Base-by-base conservation (phyloP, 345 rosid species). In the Lenwebbia sp. region DNA sequence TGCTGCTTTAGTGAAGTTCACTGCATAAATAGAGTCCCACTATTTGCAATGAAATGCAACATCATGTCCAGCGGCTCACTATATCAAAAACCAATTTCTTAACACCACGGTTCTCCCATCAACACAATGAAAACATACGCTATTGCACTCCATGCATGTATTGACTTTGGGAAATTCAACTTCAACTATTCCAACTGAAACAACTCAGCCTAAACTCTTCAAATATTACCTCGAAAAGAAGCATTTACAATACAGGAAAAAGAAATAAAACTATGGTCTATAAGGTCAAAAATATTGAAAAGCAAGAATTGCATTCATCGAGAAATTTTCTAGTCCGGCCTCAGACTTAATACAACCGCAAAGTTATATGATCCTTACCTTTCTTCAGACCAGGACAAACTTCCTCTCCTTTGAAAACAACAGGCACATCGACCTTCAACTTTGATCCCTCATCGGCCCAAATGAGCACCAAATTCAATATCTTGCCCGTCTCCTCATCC, bases 361-460 rank as follows among this genome's bases (percentile, higher is more conserved):
- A 70, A 70, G 41, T 37, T 19, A 70, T 33, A 70, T 19, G 13
- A 33, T 65, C 44, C 47, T 70, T 70, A 96, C 99, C 99, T 95
- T 97, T 97, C 89, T 88, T 91, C 51, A 96, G 87, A 89, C 98
- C 99, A 28, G 92, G 96, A 55, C 94, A 93, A 85, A 87, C 83
- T 41, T 95, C 98, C 83, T 92, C 93, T 82, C 99, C 99, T 90
- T 91, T 96, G 91, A 92, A 94, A 86, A 94, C 93, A 89, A 97
- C 76, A 25, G 99, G 99, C 87, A 95, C 97, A 88, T 95, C 95
- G 90, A 95, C 96, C 90, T 94, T 94, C 91, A 97, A 74, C 74
- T 88, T 86, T 4, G 93, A 92, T 12, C 96, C 99, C 13, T 94
- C 94, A 83, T 95, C 92, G 22, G 98, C 99, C 99, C 98, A 96